These are phyloP conservation scores for Botrytis byssoidea DNA, from an alignment of 2,329 filamentous ascomycete species.

Conservation along the genomic window DNA sequence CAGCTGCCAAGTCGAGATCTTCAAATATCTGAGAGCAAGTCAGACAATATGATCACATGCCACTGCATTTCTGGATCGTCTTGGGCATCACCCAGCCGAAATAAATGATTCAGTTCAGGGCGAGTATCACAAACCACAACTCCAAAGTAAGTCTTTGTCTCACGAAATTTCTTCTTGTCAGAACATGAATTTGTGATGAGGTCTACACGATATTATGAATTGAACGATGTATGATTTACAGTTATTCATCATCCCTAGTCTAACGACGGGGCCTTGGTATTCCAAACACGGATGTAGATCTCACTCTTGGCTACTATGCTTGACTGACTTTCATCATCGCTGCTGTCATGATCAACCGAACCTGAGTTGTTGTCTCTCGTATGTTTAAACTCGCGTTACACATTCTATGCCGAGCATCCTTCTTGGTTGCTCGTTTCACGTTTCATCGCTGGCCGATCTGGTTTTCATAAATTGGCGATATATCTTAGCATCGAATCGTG, in stretches of 20 bases:
- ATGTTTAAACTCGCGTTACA: neutral
- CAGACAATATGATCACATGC: neutral
- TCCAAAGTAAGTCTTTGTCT: too few species aligned
- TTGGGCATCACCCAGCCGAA: neutral
- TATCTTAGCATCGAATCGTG: neutral
- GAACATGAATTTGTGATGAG: neutral
- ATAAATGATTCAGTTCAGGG: neutral
- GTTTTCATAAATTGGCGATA: neutral
- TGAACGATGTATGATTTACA: neutral
- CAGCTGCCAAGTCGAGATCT: neutral
- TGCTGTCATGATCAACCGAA: neutral
- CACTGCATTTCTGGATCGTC: neutral
- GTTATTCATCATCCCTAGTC: neutral
- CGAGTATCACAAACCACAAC: neutral
- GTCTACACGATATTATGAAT: neutral
- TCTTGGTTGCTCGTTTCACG: too few species aligned
- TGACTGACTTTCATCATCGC: too few species aligned
- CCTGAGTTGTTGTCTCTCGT: neutral
- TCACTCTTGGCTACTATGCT: neutral
- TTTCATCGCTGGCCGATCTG: neutral
- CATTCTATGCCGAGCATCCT: neutral
- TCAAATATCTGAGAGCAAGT: neutral
- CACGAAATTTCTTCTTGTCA: neutral
- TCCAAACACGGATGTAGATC: neutral
- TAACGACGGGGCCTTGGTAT: neutral